Evolutionary conservation across 2,329 filamentous ascomycete genomes (phyloP), one percentile per base, ranked within the genome.

Genomic region (Colletotrichum tropicicola): DNA sequence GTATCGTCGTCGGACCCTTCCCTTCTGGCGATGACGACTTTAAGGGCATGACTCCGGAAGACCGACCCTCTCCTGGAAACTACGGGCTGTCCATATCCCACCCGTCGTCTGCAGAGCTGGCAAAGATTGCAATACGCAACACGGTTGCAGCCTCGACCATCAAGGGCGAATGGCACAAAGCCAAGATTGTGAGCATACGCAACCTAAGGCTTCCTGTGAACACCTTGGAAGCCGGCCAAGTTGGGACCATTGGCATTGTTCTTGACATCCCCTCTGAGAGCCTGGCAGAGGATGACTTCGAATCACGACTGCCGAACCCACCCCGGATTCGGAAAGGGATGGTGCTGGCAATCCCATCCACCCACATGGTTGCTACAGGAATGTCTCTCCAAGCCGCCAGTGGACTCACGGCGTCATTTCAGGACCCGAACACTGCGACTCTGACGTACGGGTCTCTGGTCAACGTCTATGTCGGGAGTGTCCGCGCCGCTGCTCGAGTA

Each of bases 401-500:
- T 27, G 90, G 90, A 0, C 86, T 94, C 69, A 89, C 88, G 1
- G 94, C 93, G 0, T 83, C 85, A 1, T 97, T 98, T 72, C 80
- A 85, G 1, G 85, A 90, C 5, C 76, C 83, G 0, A 87, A 91
- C 51, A 86, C 90, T 0, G 86, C 85, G 23, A 81, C 86, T 1
- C 81, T 98, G 6, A 84, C 86, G 0, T 79, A 89, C 1, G 92
- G 92, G 1, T 90, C 86, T 41, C 82, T 91, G 32, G 89, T 94
- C 5, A 94, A 97, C 28, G 87, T 95, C 1, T 98, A 98, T 73
- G 88, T 94, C 41, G 93, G 93, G 17, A 98, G 94, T 73, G 90
- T 98, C 13, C 87, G 95, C 8, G 91, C 94, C 1, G 89, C 92
- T 0, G 94, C 93, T 1, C 90, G 91, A 65, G 87, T 98, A 19